These are phyloP conservation scores for Epichloe elymi DNA, from an alignment of 2,329 filamentous ascomycete species.

Conservation along the genomic window DNA sequence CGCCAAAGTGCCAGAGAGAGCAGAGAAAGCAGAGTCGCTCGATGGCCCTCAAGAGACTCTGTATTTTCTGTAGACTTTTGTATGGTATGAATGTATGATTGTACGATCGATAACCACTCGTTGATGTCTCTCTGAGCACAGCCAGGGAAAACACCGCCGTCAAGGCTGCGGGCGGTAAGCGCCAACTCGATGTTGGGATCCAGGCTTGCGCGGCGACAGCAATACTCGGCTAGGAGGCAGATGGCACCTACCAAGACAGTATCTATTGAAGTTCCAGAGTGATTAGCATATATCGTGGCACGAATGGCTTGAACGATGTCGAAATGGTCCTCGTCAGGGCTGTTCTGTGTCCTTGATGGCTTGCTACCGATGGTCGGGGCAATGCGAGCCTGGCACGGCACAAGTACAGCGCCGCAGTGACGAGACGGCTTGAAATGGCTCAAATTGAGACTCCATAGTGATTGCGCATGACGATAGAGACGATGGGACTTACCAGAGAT, in stretches of 20 bases:
- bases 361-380: background rate
- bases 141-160: conserved; percentile 17
- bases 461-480: conserved; percentile 24
- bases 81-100: background rate
- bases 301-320: background rate
- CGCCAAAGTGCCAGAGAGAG: conserved; percentile 5
- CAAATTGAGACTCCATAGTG: conserved; percentile 15
- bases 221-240: conserved; percentile 9
- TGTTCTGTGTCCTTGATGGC: background rate
- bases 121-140: conserved; percentile 7
- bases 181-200: conserved; percentile 15
- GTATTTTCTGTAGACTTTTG: background rate
- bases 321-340: background rate
- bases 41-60: background rate
- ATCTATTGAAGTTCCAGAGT: background rate
- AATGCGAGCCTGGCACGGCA: background rate
- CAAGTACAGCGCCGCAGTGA: conserved; percentile 8
- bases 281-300: conserved; percentile 2
- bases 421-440: conserved; percentile 11
- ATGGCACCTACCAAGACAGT: background rate
- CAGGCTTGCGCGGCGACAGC: conserved; percentile 19
- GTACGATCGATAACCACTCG: background rate
- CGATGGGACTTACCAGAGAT: conserved; percentile 25
- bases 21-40: conserved; percentile 6
- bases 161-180: conserved; percentile 21